These are phyloP conservation scores for Zygoascus bituminiphila DNA, from an alignment of 805 yeast genomes.

Conservation along the genomic window DNA sequence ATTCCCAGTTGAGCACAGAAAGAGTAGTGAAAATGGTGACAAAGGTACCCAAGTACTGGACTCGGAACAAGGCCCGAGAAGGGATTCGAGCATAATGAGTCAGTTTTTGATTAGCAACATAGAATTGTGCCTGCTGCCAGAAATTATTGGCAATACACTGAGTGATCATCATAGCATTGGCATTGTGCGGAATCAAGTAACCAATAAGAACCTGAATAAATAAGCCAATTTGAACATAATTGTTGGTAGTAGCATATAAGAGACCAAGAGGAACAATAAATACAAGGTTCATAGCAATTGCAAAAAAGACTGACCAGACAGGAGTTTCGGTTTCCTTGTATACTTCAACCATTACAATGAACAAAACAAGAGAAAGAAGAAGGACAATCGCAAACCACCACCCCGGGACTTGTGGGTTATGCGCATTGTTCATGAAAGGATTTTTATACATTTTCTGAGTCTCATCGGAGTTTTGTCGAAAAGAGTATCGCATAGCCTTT, in stretches of 20 bases:
- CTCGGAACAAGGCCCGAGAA: constrained; percentile 33
- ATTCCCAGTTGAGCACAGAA: constrained; percentile 37
- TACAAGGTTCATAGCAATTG: constrained; percentile 44
- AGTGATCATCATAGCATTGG: constrained; percentile 15
- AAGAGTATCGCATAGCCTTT: constrained; percentile 5
- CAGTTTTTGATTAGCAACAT: constrained; percentile 48
- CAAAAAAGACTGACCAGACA: constrained; percentile 43
- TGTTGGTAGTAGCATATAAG: constrained; percentile 53
- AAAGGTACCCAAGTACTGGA: constrained; percentile 23
- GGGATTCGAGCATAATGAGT: constrained; percentile 54
- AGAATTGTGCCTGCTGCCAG: constrained; percentile 44
- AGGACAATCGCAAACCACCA: constrained; percentile 56
- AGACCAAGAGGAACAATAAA: constrained; percentile 58
- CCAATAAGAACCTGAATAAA: constrained; percentile 58
- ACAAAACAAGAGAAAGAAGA: constrained; percentile 31
- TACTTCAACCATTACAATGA: constrained; percentile 17
- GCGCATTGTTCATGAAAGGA: constrained; percentile 8
- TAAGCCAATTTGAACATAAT: constrained; percentile 47
- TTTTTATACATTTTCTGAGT: constrained; percentile 8
- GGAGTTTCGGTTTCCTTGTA: constrained; percentile 20
- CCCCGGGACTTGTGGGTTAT: constrained; percentile 27
- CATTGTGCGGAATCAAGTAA: constrained; percentile 51
- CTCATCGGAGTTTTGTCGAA: constrained; percentile 3
- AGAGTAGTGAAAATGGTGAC: constrained; percentile 40
- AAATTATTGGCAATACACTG: constrained; percentile 27